Conservation (phyloP, 805 yeast species). For the Jamesozyma hellenica region DNA sequence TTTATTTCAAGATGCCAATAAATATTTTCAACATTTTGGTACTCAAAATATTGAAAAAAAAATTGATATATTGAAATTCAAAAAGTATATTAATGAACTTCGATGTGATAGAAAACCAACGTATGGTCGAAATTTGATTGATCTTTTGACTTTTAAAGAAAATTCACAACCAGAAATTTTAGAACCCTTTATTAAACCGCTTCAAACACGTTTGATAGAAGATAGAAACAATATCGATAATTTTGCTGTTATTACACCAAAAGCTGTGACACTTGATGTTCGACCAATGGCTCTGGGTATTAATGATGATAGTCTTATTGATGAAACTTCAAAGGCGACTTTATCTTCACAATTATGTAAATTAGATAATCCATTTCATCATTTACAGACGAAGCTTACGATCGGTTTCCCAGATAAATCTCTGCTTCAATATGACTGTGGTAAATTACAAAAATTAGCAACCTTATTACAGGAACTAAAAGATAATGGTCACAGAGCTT, state of each 20-base stretch:
- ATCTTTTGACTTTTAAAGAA: constrained; percentile 28
- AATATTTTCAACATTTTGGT: constrained; percentile 50
- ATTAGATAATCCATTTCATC: constrained; percentile 53
- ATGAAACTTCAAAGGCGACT: constrained; percentile 23
- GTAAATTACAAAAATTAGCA: constrained; percentile 84
- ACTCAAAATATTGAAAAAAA: constrained; percentile 42
- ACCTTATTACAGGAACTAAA: constrained; percentile 63
- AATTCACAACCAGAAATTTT: constrained; percentile 4
- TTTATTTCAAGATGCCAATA: constrained; percentile 34
- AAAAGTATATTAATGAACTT: constrained; percentile 51
- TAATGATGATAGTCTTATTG: constrained; percentile 17
- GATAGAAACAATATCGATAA: constrained; percentile 52
- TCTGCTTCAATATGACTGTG: constrained; percentile 88
- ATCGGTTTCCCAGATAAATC: constrained; percentile 96
- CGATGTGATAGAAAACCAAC: constrained; percentile 59
- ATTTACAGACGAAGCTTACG: constrained; percentile 73
- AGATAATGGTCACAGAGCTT: constrained; percentile 83
- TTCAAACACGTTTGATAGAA: constrained; percentile 31
- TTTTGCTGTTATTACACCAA: constrained; percentile 81
- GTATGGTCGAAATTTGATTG: constrained; percentile 51
- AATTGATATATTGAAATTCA: constrained; percentile 45
- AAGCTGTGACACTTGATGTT: constrained; percentile 69
- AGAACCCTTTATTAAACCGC: constrained; percentile 33
- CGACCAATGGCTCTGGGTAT: constrained; percentile 32
- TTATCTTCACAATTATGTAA: constrained; percentile 7